Evolutionary conservation across 202 grass and related monocot genomes (phyloP), one percentile per base, ranked within the genome.

Genomic region (Saccharum hybrid): DNA sequence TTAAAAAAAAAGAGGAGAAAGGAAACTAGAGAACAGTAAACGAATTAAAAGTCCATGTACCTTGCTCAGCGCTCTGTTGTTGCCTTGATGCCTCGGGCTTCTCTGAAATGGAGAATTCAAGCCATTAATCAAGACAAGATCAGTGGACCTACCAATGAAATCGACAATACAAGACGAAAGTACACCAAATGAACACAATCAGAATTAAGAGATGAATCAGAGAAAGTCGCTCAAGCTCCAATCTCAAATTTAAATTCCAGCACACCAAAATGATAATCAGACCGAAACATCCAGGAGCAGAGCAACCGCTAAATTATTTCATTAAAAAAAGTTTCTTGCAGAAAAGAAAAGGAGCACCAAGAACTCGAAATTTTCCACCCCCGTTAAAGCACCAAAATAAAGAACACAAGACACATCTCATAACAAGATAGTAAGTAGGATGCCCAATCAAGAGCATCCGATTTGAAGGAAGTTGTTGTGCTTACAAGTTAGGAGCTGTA

Each of bases 21-120:
- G 26, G 11, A 72, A 82, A 82, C 16, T 39, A 8, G 64, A 61
- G 26, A 77, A 8, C 65, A 70, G 10, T 37, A 70, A 70, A 69
- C 0, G 15, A 77, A 76, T 21, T 75, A 38, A 73, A n/a, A 30
- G 51, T 74, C 21, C 49, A 78, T 62, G 85, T 92, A 97, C 94
- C 94, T 93, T 83, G 86, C 48, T 97, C 90, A 14, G 63, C 74
- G 60, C 70, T 89, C 63, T 74, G 77, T 21, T 86, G 90, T 18
- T 86, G 92, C 52, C 79, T 91, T 79, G 82, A 76, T 80, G 86
- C 43, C 78, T 94, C 90, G 8, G 42, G 83, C 21, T 90, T 94
- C 79, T 90, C 91, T 94, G 85, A 46, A 87, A 89, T n/a, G 31
- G 75, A 84, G 90, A 87, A 13, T 52, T 68, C 31, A 64, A 63